Conservation (phyloP, 768 basidiomycete species). For the Gloeostereum incarnatum region DNA sequence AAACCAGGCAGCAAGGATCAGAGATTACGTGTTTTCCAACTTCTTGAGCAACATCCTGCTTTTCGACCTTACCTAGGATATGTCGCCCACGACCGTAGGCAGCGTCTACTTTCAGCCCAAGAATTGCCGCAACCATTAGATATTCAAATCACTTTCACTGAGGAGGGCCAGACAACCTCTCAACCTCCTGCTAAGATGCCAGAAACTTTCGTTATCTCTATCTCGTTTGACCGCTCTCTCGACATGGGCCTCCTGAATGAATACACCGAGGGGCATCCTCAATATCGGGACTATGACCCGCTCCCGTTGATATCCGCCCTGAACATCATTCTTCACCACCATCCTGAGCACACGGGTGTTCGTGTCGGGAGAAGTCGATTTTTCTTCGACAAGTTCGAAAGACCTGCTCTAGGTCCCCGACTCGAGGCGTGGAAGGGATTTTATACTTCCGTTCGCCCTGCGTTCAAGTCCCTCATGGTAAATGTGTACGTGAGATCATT, state of each 20-base stretch:
- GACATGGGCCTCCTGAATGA: slow-evolving; percentile 20
- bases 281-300: slow-evolving; percentile 35
- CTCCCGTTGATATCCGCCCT: slow-evolving; percentile 45
- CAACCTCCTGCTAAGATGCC: slow-evolving; percentile 28
- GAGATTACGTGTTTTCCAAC: slow-evolving; percentile 41
- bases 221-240: slow-evolving; percentile 32
- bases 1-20: slow-evolving; percentile 32
- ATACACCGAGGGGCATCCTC: slow-evolving; percentile 36
- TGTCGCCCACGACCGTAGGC: slow-evolving; percentile 44
- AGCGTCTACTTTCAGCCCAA: slow-evolving; percentile 35
- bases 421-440: slow-evolving; percentile 35
- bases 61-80: slow-evolving; percentile 26
- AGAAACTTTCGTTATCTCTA: slow-evolving; percentile 28
- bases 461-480: slow-evolving; percentile 40
- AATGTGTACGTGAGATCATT: slow-evolving; percentile 32
- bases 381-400: slow-evolving; percentile 36
- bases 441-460: slow-evolving; percentile 38
- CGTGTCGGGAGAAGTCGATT: slow-evolving; percentile 47
- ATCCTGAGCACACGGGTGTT: slow-evolving; percentile 34
- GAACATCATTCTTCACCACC: slow-evolving; percentile 47
- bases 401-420: slow-evolving; percentile 19
- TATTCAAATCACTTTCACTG: slow-evolving; percentile 30
- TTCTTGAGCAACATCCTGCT: slow-evolving; percentile 34
- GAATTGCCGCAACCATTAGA: slow-evolving; percentile 34
- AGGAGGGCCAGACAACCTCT: slow-evolving; percentile 27